A percentile compares a stretch with the other conserved stretches of the same genome.
phyloP scores from a whole-genome alignment of 306 rosid species.

The Trifolium pratense region DNA sequence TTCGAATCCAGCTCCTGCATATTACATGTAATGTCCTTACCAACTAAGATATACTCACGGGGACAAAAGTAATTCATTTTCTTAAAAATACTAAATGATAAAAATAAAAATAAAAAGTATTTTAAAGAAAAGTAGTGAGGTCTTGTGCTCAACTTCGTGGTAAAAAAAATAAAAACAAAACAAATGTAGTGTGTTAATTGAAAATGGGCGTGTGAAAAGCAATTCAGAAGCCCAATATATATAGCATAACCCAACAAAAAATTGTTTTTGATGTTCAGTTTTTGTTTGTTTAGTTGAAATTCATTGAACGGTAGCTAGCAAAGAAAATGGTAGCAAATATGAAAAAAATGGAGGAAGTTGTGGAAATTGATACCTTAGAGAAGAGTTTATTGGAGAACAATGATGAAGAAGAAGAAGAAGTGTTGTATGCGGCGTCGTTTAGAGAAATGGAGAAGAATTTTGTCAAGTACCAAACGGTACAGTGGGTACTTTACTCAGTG shows the following conservation, averaged over 20 bases:
- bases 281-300: not conserved
- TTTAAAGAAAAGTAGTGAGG: too few species aligned
- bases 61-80: too few species aligned
- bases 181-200: not conserved
- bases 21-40: too few species aligned
- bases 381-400: slow-evolving; percentile 52
- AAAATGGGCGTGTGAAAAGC: not conserved
- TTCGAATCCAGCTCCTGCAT: too few species aligned
- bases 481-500: slow-evolving; percentile 78
- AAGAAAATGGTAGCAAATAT: not conserved
- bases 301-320: not conserved
- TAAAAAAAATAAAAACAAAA: too few species aligned
- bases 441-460: slow-evolving; percentile 70
- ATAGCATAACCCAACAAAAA: not conserved
- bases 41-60: too few species aligned
- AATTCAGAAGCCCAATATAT: not conserved
- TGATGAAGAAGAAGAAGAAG: slow-evolving; percentile 50
- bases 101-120: too few species aligned
- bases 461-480: slow-evolving; percentile 68
- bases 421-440: slow-evolving; percentile 77
- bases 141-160: too few species aligned
- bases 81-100: too few species aligned
- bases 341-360: slow-evolving; percentile 50
- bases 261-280: not conserved
- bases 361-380: slow-evolving; percentile 70